Conservation (phyloP, 257 asterid species). For the Gentiana straminea region DNA sequence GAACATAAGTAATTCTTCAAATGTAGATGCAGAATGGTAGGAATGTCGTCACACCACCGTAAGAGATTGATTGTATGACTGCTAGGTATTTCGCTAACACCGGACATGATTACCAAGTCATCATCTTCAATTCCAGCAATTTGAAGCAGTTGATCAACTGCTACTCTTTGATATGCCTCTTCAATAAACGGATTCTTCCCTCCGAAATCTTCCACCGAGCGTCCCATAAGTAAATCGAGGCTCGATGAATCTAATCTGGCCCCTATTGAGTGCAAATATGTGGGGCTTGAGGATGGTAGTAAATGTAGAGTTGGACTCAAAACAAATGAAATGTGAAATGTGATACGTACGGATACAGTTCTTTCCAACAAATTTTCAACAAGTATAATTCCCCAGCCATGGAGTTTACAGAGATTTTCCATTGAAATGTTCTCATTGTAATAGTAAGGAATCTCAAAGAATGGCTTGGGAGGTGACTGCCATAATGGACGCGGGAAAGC, state of each 20-base stretch:
- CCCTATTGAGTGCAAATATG: constrained; percentile 39
- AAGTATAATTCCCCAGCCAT: constrained; percentile 76
- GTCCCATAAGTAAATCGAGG: constrained; percentile 61
- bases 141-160: constrained; percentile 58
- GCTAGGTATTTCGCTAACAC: constrained; percentile 81
- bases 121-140: constrained; percentile 82
- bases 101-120: constrained; percentile 79
- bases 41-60: constrained; percentile 80
- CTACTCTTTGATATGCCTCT: constrained; percentile 74
- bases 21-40: constrained; percentile 65
- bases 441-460: constrained; percentile 62
- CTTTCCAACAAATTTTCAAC: constrained; percentile 76
- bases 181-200: constrained; percentile 82
- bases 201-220: constrained; percentile 53
- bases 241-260: constrained; percentile 54
- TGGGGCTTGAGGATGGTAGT: constrained; percentile 69
- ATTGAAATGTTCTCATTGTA: constrained; percentile 64
- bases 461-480: constrained; percentile 81
- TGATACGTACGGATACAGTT: constrained; percentile 60
- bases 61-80: constrained; percentile 60
- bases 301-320: constrained; percentile 79
- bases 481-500: constrained; percentile 76
- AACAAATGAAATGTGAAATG: constrained; percentile 62
- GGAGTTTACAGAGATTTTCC: constrained; percentile 74
- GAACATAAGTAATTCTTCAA: constrained; percentile 68